Percentiles rank a stretch among this genome's conserved stretches.
Conservation (phyloP, 2,329 filamentous ascomycete genomes). For the Hypocrella siamensis region DNA sequence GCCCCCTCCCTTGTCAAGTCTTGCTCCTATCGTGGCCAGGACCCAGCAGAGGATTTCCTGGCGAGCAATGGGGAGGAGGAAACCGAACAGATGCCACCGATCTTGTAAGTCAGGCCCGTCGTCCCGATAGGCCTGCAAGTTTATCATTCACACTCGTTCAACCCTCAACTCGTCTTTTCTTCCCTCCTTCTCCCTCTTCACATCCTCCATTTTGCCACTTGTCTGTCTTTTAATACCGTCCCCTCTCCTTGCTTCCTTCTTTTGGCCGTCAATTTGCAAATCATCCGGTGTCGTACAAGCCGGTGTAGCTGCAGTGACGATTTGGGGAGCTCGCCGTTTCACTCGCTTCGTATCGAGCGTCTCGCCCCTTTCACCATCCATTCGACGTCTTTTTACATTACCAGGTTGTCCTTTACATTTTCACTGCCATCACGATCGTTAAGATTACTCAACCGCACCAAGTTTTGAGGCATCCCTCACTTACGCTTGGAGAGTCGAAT, state of each 20-base stretch:
- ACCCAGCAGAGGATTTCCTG: not conserved
- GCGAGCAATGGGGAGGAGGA: conserved; percentile 3
- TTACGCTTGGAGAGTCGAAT: too few species aligned
- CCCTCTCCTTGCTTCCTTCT: not conserved
- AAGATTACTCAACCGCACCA: too few species aligned
- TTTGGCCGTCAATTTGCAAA: not conserved
- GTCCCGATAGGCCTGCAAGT: conserved; percentile 1
- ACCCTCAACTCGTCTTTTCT: not conserved
- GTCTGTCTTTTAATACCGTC: not conserved
- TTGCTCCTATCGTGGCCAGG: conserved; percentile 1
- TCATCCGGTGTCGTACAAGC: not conserved
- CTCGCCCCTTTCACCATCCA: too few species aligned
- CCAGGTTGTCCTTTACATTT: too few species aligned
- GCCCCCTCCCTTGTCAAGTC: conserved; percentile 1
- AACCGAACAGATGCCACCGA: conserved; percentile 7
- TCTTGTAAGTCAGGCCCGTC: conserved; percentile 3
- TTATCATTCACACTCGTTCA: not conserved
- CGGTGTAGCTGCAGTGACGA: too few species aligned
- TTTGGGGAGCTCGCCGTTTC: too few species aligned
- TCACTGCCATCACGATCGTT: too few species aligned
- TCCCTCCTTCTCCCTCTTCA: not conserved
- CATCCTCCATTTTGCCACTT: not conserved
- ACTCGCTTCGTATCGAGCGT: too few species aligned
- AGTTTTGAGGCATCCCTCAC: too few species aligned
- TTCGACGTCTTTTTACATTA: too few species aligned